Base-by-base conservation (phyloP, 2,329 filamentous ascomycete species). In the Elsinoe perseae region DNA sequence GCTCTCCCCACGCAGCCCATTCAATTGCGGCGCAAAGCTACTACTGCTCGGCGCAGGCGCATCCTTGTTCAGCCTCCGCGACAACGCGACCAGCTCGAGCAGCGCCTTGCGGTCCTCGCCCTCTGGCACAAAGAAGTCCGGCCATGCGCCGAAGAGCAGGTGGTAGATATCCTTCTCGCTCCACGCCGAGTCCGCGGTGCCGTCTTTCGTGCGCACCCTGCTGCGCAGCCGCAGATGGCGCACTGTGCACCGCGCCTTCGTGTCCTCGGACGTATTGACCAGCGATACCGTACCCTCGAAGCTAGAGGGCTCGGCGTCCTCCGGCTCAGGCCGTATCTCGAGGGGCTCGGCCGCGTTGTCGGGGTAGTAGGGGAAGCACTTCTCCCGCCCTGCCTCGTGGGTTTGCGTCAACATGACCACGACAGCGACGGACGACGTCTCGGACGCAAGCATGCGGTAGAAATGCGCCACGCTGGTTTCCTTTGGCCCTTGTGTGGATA, bases 361-460 rank as follows among this genome's bases (percentile, higher is more conserved):
- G 0, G 91, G 91, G 62, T 91, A 96, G 71, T 98, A 98, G 43
- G 85, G 87, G 62, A 81, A 89, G 71, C 92, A 97, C 70, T 96
- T 95, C 70, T 95, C 83, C 64, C 81, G 76, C 57, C 81, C 80
- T 28, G 80, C 78, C 70, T 97, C 92, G 66, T 87, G 79, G 23
- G 89, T 92, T 68, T 90, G 89, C 2, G 92, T 98, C 60, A 98
- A 81, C 88, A 97, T 96, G 57, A 97, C 85, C 54, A 97, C 85
- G 57, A 97, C 89, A 1, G 83, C 89, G 1, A 72, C 70, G 25
- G 66, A 68, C 23, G 72, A 71, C n/a, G 77, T 82, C 70, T 95
- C 89, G 65, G 95, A 85, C 68, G 88, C 87, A 32, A 96, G 77
- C 93, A 98, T 98, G 66, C 93, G 88, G 88, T 92, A 98, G 62